A percentile compares a stretch with the other conserved stretches of the same genome.
Evolutionary conservation across 2,329 filamentous ascomycete species (phyloP).

Genomic region (Hirsutella minnesotensis): DNA sequence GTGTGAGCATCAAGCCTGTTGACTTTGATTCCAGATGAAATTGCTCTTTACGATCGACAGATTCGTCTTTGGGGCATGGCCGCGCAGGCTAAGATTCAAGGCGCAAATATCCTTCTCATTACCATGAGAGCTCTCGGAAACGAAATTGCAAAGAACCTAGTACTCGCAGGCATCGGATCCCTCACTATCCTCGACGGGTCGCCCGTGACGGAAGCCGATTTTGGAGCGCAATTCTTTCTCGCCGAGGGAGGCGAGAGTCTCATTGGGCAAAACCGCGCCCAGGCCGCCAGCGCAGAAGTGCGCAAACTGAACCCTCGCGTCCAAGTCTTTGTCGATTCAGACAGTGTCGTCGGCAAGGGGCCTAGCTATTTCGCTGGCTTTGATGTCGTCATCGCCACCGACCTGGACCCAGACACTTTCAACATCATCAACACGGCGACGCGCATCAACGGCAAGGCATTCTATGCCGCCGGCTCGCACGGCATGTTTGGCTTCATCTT

Average conservation of each 20-base stretch:
- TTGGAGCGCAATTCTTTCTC: conserved; percentile 77
- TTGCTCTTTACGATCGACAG: conserved; percentile 92
- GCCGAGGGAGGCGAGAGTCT: conserved; percentile 42
- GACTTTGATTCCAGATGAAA: conserved; percentile 55
- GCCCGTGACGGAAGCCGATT: conserved; percentile 62
- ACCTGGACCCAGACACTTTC: conserved; percentile 64
- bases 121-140: conserved; percentile 80
- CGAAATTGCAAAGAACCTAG: conserved; percentile 94
- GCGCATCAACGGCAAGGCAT: conserved; percentile 63
- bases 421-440: conserved; percentile 78
- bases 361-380: conserved; percentile 68
- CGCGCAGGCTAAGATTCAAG: conserved; percentile 85
- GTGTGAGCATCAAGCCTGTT: background rate
- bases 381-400: conserved; percentile 81
- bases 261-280: conserved; percentile 73
- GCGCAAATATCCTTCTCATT: conserved; percentile 79
- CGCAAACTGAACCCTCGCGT: conserved; percentile 86
- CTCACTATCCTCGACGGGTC: conserved; percentile 80
- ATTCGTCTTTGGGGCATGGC: conserved; percentile 95
- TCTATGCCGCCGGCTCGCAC: conserved; percentile 80
- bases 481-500: conserved; percentile 95
- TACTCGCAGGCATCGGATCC: conserved; percentile 82
- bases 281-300: conserved; percentile 66
- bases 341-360: conserved; percentile 54
- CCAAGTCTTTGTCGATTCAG: conserved; percentile 56